Base-by-base conservation (phyloP, 2,329 filamentous ascomycete genomes). In the Triangularia verruculosa region DNA sequence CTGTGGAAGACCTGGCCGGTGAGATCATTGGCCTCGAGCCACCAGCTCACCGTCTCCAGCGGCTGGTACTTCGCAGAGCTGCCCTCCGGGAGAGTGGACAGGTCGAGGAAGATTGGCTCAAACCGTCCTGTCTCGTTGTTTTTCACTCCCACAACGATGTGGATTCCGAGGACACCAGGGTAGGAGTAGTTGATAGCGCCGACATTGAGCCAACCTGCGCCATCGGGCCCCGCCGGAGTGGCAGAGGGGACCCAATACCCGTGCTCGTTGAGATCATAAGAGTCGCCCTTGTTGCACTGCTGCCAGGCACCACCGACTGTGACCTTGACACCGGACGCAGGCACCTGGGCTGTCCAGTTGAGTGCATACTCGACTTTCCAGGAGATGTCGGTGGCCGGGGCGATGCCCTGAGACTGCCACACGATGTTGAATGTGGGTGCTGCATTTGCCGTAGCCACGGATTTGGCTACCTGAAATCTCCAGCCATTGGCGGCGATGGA, bases 31-130 rank as follows among this genome's bases (percentile, higher is more conserved):
- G 5, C 57, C 53, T 60, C 51, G 15, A 64, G 57, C 62, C 62
- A 64, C 62, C 57, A 64, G 12, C 12, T 64, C 24, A 64, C 57
- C 9, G 5, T 34, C 62, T 64, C 62, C 25, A 57, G 62, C 3
- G 62, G 62, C 52, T 64, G 62, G 53, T 64, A 64, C 24, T 22
- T 9, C 4, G 13, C 62, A 3, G 12, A n/a, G 52, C 62, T 64
- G 15, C 57, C 57, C 1, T 15, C 2, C 1, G 57, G 57, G 13
- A 64, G 57, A 1, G 22, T 17, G 2, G 57, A 3, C 8, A 17
- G 34, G 34, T 43, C 34, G 15, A 43, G 5, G 8, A 43, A 43
- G 34, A 43, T 43, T 17, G 34, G 34, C n/a, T 43, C 34, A 11
- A 17, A 43, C 8, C 34, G n/a, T 4, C 34, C 34, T 4, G 34